A percentile compares a stretch with the other conserved stretches of the same genome.
Conservation (phyloP, 1,139 yeast species). For the Taphrina betulina region DNA sequence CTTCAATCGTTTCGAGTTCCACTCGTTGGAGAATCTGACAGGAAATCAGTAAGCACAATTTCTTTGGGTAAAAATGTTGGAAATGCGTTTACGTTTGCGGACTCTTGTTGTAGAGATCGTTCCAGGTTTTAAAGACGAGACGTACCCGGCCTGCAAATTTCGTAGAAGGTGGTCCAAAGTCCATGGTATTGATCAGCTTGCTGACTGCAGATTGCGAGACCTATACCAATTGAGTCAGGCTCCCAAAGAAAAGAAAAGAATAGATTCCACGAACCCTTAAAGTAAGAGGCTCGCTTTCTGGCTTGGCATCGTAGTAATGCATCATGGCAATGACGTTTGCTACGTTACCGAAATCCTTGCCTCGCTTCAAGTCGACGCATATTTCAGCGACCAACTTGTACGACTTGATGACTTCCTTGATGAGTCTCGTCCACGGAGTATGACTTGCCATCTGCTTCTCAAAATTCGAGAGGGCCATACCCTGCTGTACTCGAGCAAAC, state of each 20-base stretch:
- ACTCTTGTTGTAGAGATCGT: conserved; percentile 11
- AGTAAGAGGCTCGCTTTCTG: background rate
- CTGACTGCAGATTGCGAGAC: background rate
- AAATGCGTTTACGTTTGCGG: background rate
- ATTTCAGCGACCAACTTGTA: conserved; percentile 6
- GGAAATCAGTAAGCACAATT: background rate
- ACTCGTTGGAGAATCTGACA: conserved; percentile 1
- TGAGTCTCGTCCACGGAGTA: conserved; percentile 16
- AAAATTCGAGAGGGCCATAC: conserved; percentile 27
- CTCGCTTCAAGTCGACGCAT: conserved; percentile 4
- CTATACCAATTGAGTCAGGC: background rate
- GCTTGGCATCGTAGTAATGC: background rate
- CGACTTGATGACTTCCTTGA: conserved; percentile 15
- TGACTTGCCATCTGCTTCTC: conserved; percentile 21
- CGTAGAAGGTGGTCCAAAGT: conserved; percentile 7
- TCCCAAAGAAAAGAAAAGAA: background rate
- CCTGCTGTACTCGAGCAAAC: conserved; percentile 31
- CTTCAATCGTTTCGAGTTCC: conserved; percentile 6
- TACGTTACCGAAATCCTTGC: conserved; percentile 5
- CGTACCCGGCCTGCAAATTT: conserved; percentile 7
- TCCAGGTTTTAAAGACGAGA: conserved; percentile 5
- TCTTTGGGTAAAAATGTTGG: background rate
- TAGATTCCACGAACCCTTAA: conserved; percentile 7
- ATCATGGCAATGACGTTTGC: conserved; percentile 5
- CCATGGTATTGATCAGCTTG: conserved; percentile 13